Evolutionary conservation across 169 alveolate genomes (phyloP).

Genomic region (Plasmodium gallinaceum): DNA sequence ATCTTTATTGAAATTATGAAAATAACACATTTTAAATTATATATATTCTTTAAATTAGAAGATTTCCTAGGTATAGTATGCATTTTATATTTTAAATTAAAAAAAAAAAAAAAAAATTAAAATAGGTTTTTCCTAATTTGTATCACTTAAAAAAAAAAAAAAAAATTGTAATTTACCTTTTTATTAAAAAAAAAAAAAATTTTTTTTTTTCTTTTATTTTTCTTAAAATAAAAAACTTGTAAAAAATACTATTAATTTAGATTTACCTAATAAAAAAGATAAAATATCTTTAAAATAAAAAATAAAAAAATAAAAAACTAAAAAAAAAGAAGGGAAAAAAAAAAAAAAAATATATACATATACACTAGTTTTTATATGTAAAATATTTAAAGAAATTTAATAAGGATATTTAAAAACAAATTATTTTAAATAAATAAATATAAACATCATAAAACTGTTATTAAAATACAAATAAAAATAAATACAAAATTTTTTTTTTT

Average conservation of each 20-base stretch:
- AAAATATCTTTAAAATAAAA: neutral
- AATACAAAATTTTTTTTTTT: too few species aligned
- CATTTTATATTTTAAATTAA: too few species aligned
- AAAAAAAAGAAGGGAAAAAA: neutral
- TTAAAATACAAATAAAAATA: too few species aligned
- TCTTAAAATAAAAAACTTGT: neutral
- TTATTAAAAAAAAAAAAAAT: neutral
- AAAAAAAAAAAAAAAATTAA: neutral
- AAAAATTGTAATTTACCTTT: neutral
- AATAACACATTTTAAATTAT: too few species aligned
- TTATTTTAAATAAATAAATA: too few species aligned
- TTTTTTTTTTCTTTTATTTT: too few species aligned
- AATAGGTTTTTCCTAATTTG: too few species aligned
- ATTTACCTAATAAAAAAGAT: neutral
- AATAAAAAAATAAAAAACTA: neutral
- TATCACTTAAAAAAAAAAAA: neutral
- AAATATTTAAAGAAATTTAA: too few species aligned
- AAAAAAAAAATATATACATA: neutral
- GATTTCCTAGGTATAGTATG: too few species aligned
- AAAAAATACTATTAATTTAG: neutral
- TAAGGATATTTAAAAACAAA: too few species aligned
- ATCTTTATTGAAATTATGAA: slow-evolving; percentile 15
- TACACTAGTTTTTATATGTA: neutral
- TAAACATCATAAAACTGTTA: too few species aligned
- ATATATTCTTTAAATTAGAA: too few species aligned